Evolutionary conservation across 352 stramenopile genomes (phyloP), one percentile per base, ranked within the genome.

Genomic region (Phytophthora foliorum): DNA sequence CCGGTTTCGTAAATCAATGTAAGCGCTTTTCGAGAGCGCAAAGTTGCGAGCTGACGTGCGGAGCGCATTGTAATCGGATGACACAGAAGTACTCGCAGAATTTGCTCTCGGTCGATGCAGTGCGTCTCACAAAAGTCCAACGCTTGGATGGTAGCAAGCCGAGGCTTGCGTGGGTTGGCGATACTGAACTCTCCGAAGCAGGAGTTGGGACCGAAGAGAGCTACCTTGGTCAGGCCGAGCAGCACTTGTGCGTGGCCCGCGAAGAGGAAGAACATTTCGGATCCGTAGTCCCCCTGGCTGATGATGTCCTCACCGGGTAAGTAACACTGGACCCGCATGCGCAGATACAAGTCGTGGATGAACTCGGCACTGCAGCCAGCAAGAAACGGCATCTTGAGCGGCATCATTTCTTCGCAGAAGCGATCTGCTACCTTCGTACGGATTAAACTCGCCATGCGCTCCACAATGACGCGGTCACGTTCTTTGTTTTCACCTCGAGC

Each of bases 201-300:
- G 24, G 86, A 82, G 50, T 88, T 93, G 0, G 85, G 82, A 0
- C 85, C 84, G 17, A 95, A 76, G 17, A 84, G 70, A 8, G 87
- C 85, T 10, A 95, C 79, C 34, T 88, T 82, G 0, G 72, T 80
- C 54, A 87, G 67, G n/a, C 77, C 84, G 2, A 93, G 59, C 42
- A 93, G 75, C 9, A 91, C 87, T 55, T 93, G 84, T 1, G 89
- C 87, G 46, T 93, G 84, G 9, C 87, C 87, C 3, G 82, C 81
- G 60, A 92, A 92, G 24, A 95, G 69, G 65, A 95, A 95, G 49
- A 87, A 93, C 74, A 95, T 91, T 45, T 95, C 85, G n/a, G 82
- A 82, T 9, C 85, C 87, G 51, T 88, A 91, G 29, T 95, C 87
- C n/a, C 86, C 82, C 39, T 95, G 85, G 5, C 77, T 75, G 52